Evolutionary conservation across 352 stramenopile species (phyloP), one percentile per base, ranked within the genome.

Genomic region (Pythium dissimile): DNA sequence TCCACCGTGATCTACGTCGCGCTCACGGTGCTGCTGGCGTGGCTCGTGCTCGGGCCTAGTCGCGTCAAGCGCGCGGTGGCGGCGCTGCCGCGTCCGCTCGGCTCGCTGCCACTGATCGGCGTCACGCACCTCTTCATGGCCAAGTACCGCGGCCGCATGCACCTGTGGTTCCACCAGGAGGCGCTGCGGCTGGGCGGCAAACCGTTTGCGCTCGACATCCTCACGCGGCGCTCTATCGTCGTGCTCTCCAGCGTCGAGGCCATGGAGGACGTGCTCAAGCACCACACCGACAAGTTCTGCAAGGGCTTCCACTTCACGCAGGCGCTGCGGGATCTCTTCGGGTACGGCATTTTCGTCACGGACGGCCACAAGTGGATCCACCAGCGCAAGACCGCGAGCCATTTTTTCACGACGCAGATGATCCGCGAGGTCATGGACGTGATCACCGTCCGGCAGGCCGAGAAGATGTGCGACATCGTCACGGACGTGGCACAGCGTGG

Each of bases 321-420:
- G 15, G 35, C 70, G 10, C 55, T 78, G 3, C 47, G 47, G 3
- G 67, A 86, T 53, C 55, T 93, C n/a, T 76, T 94, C 43, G 84
- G 85, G n/a, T 58, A 76, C 9, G 84, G 81, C 49, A 90, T 90
- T 47, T 88, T 93, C 54, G 72, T 67, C 5, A 56, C 57, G 1
- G 81, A 95, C 24, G 77, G 81, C 12, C 38, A 69, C 37, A 66
- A 71, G 31, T 92, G 84, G 80, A 56, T 76, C 16, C 53, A 80
- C 31, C 84, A 94, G 44, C 79, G 84, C 42, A 89, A 90, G 55
- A 85, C 69, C 10, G 80, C 82, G 51, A 96, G 86, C 49, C 89
- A 95, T 52, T 86, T 97, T 10, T 95, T 95, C 26, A 90, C 80
- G 18, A 67, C 77, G 21, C 63, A 69, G 21, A 73, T 72, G 60